Evolutionary conservation across 1,284 basidiomycete species (phyloP).

Genomic region (Boletellus dicymbophilus): DNA sequence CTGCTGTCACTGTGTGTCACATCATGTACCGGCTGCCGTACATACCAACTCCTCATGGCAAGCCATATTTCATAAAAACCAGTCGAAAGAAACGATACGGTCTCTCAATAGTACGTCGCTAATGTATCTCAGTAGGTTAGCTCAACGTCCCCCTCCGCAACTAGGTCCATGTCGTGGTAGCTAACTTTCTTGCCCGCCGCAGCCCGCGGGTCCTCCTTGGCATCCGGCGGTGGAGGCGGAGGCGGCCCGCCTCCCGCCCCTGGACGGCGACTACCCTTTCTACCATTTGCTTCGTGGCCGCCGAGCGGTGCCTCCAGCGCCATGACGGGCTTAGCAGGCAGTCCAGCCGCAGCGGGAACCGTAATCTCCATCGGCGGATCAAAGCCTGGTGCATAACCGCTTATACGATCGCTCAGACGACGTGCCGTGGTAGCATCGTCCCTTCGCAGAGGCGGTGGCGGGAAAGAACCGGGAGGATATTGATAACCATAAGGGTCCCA

Average conservation of each 20-base stretch:
- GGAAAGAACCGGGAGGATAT: constrained; percentile 36
- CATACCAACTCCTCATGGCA: constrained; percentile 28
- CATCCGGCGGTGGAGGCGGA: constrained; percentile 80
- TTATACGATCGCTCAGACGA: constrained; percentile 75
- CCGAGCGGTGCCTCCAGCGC: constrained; percentile 58
- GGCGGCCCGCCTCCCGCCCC: constrained; percentile 46
- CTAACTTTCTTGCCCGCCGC: constrained; percentile 79
- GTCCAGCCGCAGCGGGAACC: constrained; percentile 63
- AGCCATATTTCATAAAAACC: constrained; percentile 31
- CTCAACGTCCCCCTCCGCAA: constrained; percentile 85
- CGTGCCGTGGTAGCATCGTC: constrained; percentile 58
- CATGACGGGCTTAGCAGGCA: constrained; percentile 74
- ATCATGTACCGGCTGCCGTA: constrained; percentile 17
- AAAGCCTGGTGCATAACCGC: constrained; percentile 61
- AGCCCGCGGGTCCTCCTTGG: constrained; percentile 86
- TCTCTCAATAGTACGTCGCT: constrained; percentile 25
- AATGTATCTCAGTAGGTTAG: constrained; percentile 60
- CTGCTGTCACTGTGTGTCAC: constrained; percentile 33
- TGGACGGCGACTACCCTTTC: constrained; percentile 40
- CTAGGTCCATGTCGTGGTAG: constrained; percentile 87
- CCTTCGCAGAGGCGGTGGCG: constrained; percentile 46
- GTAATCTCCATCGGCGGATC: constrained; percentile 47
- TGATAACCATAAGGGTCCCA: constrained; percentile 57
- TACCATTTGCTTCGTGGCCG: constrained; percentile 33
- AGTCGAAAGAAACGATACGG: constrained; percentile 14